A percentile compares a stretch with the other conserved stretches of the same genome.
Evolutionary conservation across 1,139 yeast genomes (phyloP).

Genomic region (Groenewaldozyma sp.): DNA sequence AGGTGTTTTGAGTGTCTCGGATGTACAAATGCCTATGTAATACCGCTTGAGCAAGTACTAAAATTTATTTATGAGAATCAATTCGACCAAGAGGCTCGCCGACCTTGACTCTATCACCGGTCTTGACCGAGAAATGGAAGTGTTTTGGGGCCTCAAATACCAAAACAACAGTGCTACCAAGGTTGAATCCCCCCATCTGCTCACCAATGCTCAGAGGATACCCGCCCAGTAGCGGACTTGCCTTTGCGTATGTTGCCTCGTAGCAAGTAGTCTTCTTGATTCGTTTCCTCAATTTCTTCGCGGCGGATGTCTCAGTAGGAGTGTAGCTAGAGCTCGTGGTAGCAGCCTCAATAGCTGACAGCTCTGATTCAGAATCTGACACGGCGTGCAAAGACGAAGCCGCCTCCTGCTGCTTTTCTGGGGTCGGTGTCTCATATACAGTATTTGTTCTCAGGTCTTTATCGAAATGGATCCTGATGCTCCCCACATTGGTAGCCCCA

Average conservation of each 20-base stretch:
- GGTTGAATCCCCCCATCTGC: conserved; percentile 94
- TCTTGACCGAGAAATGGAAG: conserved; percentile 59
- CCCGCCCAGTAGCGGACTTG: conserved; percentile 75
- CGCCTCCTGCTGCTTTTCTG: not conserved
- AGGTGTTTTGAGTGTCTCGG: conserved; percentile 8
- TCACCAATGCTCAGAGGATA: conserved; percentile 84
- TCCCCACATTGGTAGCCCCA: conserved; percentile 98
- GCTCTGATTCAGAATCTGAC: conserved; percentile 4
- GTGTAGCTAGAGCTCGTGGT: conserved; percentile 5
- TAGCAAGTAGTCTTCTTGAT: conserved; percentile 73
- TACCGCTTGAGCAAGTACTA: not conserved
- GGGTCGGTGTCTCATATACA: conserved; percentile 37
- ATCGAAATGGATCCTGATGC: conserved; percentile 86
- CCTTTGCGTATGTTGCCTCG: conserved; percentile 85
- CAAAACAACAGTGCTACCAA: conserved; percentile 91
- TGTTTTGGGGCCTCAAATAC: conserved; percentile 88
- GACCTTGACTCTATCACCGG: conserved; percentile 72
- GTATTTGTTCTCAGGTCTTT: conserved; percentile 82
- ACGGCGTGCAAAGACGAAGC: conserved; percentile 1
- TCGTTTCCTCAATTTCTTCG: conserved; percentile 16
- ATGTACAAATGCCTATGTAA: not conserved
- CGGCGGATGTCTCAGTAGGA: conserved; percentile 7
- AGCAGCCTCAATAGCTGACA: conserved; percentile 1
- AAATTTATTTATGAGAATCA: not conserved
- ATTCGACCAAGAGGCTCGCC: conserved; percentile 69